phyloP scores from a whole-genome alignment of 75 land plant species.

The Ceratopteris richardii region DNA sequence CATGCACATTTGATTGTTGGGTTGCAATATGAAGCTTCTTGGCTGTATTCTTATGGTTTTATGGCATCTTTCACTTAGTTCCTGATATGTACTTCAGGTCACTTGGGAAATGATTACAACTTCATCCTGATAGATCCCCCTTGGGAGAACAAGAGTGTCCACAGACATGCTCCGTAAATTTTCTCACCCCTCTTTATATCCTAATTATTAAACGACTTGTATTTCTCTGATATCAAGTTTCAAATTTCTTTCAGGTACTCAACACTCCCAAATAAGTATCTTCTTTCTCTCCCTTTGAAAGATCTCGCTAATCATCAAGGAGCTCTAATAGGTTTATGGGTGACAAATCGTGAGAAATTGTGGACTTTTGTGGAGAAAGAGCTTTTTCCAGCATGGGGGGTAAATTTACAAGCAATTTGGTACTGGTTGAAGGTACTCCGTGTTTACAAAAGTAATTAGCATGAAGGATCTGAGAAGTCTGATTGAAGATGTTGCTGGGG shows the following conservation, averaged over 20 bases:
- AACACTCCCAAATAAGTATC: slow-evolving; percentile 71
- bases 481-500: too few relatives aligned
- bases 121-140: slow-evolving; percentile 91
- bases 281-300: slow-evolving; percentile 70
- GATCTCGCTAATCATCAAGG: slow-evolving; percentile 68
- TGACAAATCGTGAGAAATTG: slow-evolving; percentile 91
- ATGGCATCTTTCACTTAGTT: too few relatives aligned
- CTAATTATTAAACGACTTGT: background rate
- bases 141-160: slow-evolving; percentile 95
- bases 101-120: slow-evolving; percentile 42
- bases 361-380: slow-evolving; percentile 70
- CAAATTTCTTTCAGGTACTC: slow-evolving; percentile 60
- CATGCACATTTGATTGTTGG: too few relatives aligned
- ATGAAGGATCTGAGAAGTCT: too few relatives aligned
- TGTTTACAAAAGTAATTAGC: too few relatives aligned
- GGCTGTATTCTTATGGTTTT: too few relatives aligned
- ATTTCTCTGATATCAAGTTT: background rate
- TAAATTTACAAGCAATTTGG: slow-evolving; percentile 35
- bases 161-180: slow-evolving; percentile 54
- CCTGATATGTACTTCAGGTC: slow-evolving; percentile 7
- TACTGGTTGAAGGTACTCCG: slow-evolving; percentile 86
- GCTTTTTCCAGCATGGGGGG: slow-evolving; percentile 82
- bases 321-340: slow-evolving; percentile 89
- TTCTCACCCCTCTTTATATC: background rate
- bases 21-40: too few relatives aligned